A percentile compares a stretch with the other conserved stretches of the same genome.
Conservation (phyloP, 208 protist genomes). For the Leishmania braziliensis region DNA sequence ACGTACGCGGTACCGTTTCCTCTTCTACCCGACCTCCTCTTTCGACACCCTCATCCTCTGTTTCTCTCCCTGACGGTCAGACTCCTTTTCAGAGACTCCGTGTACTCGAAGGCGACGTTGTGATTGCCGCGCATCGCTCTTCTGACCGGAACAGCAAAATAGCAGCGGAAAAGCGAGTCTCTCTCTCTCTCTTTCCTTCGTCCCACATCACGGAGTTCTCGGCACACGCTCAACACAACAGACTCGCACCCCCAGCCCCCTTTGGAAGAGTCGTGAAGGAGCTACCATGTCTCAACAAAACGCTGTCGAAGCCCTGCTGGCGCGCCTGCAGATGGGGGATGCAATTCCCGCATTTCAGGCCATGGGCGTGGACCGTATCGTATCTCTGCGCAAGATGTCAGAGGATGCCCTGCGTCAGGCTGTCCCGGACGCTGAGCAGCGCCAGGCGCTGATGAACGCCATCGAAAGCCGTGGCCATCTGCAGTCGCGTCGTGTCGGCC, state of each 20-base stretch:
- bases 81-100: not conserved
- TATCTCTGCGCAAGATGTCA: constrained; percentile 73
- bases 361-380: constrained; percentile 73
- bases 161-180: not conserved
- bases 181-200: not conserved
- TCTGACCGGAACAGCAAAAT: not conserved
- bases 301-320: constrained; percentile 78
- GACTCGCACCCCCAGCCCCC: not conserved
- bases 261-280: not conserved
- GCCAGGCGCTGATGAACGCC: constrained; percentile 63
- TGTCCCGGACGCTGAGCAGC: constrained; percentile 80
- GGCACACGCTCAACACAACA: too few species aligned
- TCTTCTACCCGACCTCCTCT: not conserved
- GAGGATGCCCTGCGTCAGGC: constrained; percentile 62
- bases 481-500: constrained; percentile 43
- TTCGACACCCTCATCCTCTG: not conserved
- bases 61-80: not conserved
- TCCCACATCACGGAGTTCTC: not conserved
- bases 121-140: not conserved
- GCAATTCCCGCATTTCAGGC: constrained; percentile 70
- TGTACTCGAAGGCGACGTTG: not conserved
- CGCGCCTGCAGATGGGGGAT: constrained; percentile 76
- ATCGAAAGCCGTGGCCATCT: constrained; percentile 71
- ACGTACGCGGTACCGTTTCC: not conserved
- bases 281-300: constrained; percentile 34